Conservation (phyloP, 2,329 filamentous ascomycete species). For the Fusarium virguliforme region DNA sequence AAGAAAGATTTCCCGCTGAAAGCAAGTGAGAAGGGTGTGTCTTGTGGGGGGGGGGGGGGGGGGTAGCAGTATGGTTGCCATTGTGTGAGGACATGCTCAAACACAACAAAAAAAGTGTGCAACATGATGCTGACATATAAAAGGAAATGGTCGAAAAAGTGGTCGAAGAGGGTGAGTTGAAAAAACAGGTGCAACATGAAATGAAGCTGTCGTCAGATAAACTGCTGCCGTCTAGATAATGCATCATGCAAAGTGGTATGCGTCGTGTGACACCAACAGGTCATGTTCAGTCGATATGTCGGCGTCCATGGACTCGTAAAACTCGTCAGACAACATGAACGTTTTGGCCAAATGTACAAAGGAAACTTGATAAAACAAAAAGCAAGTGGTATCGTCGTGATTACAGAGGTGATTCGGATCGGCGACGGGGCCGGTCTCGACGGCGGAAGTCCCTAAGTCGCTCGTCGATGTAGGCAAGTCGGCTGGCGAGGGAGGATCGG, state of each 20-base stretch:
- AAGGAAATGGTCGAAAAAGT: conserved; percentile 30
- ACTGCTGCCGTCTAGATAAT: conserved; percentile 48
- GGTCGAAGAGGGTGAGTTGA: conserved; percentile 20
- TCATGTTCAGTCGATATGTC: conserved; percentile 36
- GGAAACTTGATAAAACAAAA: conserved; percentile 30
- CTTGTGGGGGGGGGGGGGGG: neutral
- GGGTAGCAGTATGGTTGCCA: neutral
- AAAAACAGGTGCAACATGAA: conserved; percentile 11
- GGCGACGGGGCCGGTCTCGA: conserved; percentile 59
- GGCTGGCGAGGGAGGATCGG: conserved; percentile 64
- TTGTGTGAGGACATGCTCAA: conserved; percentile 9
- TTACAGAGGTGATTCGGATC: conserved; percentile 68
- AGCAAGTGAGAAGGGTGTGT: conserved; percentile 28
- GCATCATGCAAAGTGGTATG: conserved; percentile 47
- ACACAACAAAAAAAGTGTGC: conserved; percentile 6
- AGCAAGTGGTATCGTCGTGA: conserved; percentile 22
- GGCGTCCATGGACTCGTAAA: conserved; percentile 48
- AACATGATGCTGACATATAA: conserved; percentile 34
- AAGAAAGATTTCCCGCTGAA: conserved; percentile 23
- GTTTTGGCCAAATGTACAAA: conserved; percentile 42
- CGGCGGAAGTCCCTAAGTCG: conserved; percentile 70
- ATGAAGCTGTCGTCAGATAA: conserved; percentile 41
- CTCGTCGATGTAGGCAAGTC: conserved; percentile 72
- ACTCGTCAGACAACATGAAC: conserved; percentile 47
- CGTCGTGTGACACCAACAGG: conserved; percentile 34